phyloP scores from a whole-genome alignment of 176 grass and related monocot genomes.

The Pontederia crassipes region DNA sequence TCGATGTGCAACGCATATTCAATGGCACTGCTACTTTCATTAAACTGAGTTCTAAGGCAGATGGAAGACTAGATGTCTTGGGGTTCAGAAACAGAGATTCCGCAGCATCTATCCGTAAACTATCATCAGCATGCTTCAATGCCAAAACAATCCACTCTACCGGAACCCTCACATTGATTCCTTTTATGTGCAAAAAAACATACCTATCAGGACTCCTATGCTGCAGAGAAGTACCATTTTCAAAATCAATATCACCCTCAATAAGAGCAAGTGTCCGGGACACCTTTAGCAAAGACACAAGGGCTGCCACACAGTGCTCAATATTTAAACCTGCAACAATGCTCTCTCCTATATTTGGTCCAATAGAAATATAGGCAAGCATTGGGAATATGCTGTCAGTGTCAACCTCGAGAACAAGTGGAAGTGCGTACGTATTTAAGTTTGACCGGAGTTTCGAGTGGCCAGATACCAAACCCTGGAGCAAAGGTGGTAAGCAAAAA shows the following conservation, averaged over 20 bases:
- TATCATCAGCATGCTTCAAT: constrained; percentile 82
- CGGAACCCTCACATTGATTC: constrained; percentile 67
- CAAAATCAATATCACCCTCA: constrained; percentile 86
- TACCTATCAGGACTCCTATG: constrained; percentile 20
- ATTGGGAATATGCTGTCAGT: constrained; percentile 88
- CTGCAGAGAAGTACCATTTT: constrained; percentile 22
- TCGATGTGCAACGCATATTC: constrained; percentile 95
- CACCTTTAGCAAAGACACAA: constrained; percentile 85
- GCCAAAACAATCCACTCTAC: constrained; percentile 82
- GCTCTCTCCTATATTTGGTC: constrained; percentile 33
- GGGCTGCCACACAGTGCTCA: constrained; percentile 78
- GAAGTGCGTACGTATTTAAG: constrained; percentile 84
- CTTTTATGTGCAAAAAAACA: constrained; percentile 68
- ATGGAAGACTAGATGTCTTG: constrained; percentile 91
- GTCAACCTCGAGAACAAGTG: constrained; percentile 57
- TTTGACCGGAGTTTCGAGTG: constrained; percentile 88
- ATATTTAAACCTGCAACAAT: constrained; percentile 44
- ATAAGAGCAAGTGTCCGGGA: constrained; percentile 73
- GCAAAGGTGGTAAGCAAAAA: constrained; percentile 68
- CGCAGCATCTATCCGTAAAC: constrained; percentile 80
- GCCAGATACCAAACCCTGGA: constrained; percentile 64
- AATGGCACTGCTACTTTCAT: constrained; percentile 69
- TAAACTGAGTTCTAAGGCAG: constrained; percentile 80
- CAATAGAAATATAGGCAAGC: constrained; percentile 86
- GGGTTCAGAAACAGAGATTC: constrained; percentile 90